Conservation (phyloP, 1,139 yeast genomes). For the Suhomyces bolitotheri region DNA sequence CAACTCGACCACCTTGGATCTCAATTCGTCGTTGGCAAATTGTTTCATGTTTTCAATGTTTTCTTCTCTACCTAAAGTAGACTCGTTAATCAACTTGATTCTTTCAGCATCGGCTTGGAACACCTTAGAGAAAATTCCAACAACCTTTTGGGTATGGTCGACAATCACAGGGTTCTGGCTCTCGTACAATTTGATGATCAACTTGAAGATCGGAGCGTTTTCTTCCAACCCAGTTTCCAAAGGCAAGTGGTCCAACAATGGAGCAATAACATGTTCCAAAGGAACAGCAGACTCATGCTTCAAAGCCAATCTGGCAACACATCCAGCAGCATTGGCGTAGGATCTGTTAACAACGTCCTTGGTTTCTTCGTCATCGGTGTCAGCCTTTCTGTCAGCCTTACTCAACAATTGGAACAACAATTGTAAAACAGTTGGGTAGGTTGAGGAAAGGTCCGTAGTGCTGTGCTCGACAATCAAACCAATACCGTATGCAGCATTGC, state of each 20-base stretch:
- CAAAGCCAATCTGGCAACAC: constrained; percentile 89
- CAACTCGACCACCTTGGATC: constrained; percentile 63
- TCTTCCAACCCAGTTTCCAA: constrained; percentile 88
- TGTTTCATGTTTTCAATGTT: constrained; percentile 76
- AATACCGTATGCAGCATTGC: constrained; percentile 94
- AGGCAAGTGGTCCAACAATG: constrained; percentile 78
- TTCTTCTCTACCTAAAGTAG: constrained; percentile 83
- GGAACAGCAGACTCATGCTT: constrained; percentile 76
- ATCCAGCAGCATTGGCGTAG: constrained; percentile 93
- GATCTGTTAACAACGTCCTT: constrained; percentile 82
- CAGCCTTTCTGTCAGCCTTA: constrained; percentile 72
- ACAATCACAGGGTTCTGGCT: constrained; percentile 58
- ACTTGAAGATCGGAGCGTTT: constrained; percentile 83
- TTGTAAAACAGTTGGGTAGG: constrained; percentile 69
- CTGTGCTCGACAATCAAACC: constrained; percentile 76
- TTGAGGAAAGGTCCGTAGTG: constrained; percentile 56
- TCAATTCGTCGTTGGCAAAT: constrained; percentile 68
- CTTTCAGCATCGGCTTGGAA: constrained; percentile 74
- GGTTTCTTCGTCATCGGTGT: constrained; percentile 70
- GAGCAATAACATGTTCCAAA: constrained; percentile 74
- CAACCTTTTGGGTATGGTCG: constrained; percentile 60
- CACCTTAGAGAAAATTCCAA: constrained; percentile 67
- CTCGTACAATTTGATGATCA: constrained; percentile 72
- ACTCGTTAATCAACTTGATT: constrained; percentile 64
- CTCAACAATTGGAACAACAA: constrained; percentile 76